Evolutionary conservation across 352 stramenopile species (phyloP).

Genomic region (Phytophthora idaei): DNA sequence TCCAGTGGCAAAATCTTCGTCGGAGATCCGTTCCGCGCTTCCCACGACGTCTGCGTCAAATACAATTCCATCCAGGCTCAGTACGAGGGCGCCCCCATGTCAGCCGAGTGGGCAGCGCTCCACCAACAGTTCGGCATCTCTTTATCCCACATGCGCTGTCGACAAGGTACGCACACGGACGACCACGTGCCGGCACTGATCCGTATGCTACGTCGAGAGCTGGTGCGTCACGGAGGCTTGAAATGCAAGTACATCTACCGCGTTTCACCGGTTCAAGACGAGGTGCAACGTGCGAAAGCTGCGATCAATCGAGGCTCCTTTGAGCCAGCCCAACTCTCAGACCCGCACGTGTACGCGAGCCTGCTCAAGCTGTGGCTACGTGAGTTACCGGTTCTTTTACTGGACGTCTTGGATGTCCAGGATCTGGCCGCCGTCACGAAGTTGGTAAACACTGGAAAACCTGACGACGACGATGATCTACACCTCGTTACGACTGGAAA

Average conservation of each 20-base stretch:
- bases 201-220: slow-evolving; percentile 60
- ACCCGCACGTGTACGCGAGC: slow-evolving; percentile 63
- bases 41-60: slow-evolving; percentile 54
- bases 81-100: slow-evolving; percentile 50
- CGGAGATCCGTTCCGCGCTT: slow-evolving; percentile 51
- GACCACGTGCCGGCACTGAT: slow-evolving; percentile 54
- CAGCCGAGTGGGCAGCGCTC: slow-evolving; percentile 38
- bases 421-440: slow-evolving; percentile 30
- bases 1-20: slow-evolving; percentile 45
- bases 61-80: slow-evolving; percentile 65
- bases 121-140: slow-evolving; percentile 62
- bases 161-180: slow-evolving; percentile 22
- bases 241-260: slow-evolving; percentile 65
- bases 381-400: slow-evolving; percentile 52
- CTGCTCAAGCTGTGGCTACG: slow-evolving; percentile 72
- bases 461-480: slow-evolving; percentile 18
- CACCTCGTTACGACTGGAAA: slow-evolving; percentile 26
- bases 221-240: slow-evolving; percentile 50
- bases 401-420: slow-evolving; percentile 30
- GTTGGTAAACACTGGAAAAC: slow-evolving; percentile 1
- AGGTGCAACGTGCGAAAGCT: slow-evolving; percentile 46
- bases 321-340: slow-evolving; percentile 33
- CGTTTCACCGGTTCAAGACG: slow-evolving; percentile 49
- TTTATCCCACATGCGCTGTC: slow-evolving; percentile 49
- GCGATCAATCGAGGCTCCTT: slow-evolving; percentile 59